Evolutionary conservation across 2,329 filamentous ascomycete species (phyloP).

Genomic region (Aspergillus tamarii): DNA sequence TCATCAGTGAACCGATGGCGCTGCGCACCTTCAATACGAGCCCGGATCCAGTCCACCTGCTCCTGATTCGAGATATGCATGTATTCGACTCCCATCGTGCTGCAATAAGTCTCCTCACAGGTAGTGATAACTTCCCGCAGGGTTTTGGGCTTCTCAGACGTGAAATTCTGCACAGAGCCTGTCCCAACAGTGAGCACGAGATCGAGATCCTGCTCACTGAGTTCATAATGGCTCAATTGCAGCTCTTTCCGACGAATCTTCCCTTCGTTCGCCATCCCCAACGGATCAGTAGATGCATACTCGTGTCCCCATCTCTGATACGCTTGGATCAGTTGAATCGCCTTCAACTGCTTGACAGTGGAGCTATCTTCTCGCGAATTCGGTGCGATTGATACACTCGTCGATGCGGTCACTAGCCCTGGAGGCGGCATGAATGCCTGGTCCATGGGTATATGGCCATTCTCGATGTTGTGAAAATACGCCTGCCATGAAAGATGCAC

Average conservation of each 20-base stretch:
- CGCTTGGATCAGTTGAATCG: conserved; percentile 92
- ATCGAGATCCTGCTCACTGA: conserved; percentile 90
- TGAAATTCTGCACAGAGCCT: conserved; percentile 47
- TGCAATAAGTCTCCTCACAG: conserved; percentile 95
- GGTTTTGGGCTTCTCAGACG: conserved; percentile 79
- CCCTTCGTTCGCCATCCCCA: conserved; percentile 65
- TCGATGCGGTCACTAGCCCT: conserved; percentile 26
- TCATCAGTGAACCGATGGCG: conserved; percentile 97
- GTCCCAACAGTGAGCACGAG: conserved; percentile 73
- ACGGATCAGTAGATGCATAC: conserved; percentile 95
- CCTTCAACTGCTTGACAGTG: conserved; percentile 90
- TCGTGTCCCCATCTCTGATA: conserved; percentile 98
- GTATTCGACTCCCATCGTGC: conserved; percentile 96
- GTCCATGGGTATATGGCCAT: conserved; percentile 69
- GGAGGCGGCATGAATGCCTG: conserved; percentile 57
- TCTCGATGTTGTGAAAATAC: conserved; percentile 99
- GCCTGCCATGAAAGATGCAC: conserved; percentile 98
- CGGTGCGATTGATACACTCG: not conserved
- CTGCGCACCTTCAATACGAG: conserved; percentile 88
- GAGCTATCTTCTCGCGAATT: not conserved
- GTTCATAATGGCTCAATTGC: conserved; percentile 89
- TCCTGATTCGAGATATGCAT: conserved; percentile 97
- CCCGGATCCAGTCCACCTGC: conserved; percentile 97
- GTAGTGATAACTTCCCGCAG: conserved; percentile 88
- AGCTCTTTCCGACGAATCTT: conserved; percentile 73